Conservation (phyloP, 148 eudicot genomes). For the Fallopia convolvulus region DNA sequence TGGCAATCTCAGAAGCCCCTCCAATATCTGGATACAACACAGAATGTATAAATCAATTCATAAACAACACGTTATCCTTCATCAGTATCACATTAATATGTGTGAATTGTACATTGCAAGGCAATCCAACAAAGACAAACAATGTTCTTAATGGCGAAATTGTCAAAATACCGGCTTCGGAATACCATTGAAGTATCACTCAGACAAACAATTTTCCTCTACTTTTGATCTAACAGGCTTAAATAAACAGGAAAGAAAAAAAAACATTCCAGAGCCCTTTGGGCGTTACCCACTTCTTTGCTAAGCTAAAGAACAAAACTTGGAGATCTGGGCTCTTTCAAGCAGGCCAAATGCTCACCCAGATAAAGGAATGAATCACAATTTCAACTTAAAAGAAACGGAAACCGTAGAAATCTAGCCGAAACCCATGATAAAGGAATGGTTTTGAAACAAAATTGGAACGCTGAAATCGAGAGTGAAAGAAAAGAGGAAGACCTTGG, state of each 20-base stretch:
- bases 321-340: neutral
- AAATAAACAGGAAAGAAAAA: neutral
- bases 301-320: neutral
- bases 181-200: neutral
- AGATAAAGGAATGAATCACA: neutral
- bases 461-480: neutral
- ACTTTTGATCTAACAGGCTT: neutral
- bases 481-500: slow-evolving; percentile 26
- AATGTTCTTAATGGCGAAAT: neutral
- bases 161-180: neutral
- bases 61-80: neutral
- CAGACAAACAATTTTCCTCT: neutral
- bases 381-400: neutral
- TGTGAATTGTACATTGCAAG: neutral
- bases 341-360: neutral
- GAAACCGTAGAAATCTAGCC: neutral
- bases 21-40: slow-evolving; percentile 41
- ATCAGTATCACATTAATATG: neutral
- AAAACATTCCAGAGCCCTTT: neutral
- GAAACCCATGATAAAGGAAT: neutral
- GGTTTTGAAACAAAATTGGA: neutral
- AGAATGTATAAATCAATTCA: neutral
- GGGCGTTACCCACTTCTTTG: neutral
- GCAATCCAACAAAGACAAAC: neutral
- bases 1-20: slow-evolving; percentile 58